phyloP scores from a whole-genome alignment of 169 alveolate species.

The Cardiosporidium cionae region DNA sequence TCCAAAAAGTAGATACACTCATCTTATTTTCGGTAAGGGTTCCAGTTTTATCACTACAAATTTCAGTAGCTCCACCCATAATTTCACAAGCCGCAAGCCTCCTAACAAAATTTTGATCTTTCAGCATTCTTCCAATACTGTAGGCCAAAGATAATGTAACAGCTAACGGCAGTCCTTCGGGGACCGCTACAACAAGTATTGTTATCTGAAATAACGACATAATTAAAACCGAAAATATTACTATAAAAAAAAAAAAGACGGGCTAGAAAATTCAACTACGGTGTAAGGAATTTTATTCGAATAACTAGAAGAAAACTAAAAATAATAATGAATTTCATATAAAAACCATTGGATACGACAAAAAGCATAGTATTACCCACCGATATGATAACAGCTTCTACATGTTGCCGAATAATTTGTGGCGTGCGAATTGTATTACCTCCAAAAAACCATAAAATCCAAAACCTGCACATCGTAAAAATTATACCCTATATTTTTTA shows the following conservation, averaged over 20 bases:
- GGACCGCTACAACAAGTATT: constrained; percentile 72
- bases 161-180: constrained; percentile 83
- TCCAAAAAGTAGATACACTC: constrained; percentile 48
- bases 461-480: too few relatives aligned
- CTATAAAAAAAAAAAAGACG: too few relatives aligned
- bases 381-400: too few relatives aligned
- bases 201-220: too few relatives aligned
- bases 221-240: constrained; percentile 25
- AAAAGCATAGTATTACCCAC: too few relatives aligned
- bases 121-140: constrained; percentile 45
- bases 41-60: constrained; percentile 85
- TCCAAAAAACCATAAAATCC: too few relatives aligned
- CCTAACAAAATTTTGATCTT: constrained; percentile 31
- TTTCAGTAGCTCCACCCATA: constrained; percentile 84
- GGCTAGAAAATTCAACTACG: neutral
- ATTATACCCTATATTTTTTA: too few relatives aligned
- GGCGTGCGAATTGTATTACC: too few relatives aligned
- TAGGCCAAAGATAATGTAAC: constrained; percentile 70
- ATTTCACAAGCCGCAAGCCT: constrained; percentile 79
- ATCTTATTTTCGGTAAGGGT: constrained; percentile 79
- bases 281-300: neutral
- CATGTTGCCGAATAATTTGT: too few relatives aligned
- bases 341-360: too few relatives aligned
- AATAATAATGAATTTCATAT: too few relatives aligned
- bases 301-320: too few relatives aligned